Percentiles rank a stretch among this genome's conserved stretches.
Evolutionary conservation across 1,284 basidiomycete genomes (phyloP).

Genomic region (Papiliotrema laurentii): DNA sequence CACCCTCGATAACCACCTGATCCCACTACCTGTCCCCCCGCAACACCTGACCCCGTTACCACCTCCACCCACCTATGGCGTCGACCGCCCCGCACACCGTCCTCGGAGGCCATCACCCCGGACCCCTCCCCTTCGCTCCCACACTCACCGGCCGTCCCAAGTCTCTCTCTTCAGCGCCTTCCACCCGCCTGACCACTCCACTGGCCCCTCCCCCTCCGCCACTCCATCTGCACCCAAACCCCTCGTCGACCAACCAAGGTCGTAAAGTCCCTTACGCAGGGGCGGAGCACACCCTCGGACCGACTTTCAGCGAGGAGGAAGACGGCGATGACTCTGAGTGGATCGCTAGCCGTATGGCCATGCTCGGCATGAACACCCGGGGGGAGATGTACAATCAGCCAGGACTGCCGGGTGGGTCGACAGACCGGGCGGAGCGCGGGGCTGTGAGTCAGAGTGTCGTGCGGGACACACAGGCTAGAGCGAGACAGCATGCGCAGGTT

Average conservation of each 20-base stretch:
- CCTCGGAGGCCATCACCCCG: not conserved
- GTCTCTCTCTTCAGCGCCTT: not conserved
- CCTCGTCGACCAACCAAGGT: conserved; percentile 8
- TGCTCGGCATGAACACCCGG: conserved; percentile 24
- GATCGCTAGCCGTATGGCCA: conserved; percentile 39
- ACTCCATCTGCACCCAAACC: conserved; percentile 9
- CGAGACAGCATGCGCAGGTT: conserved; percentile 5
- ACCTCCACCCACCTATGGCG: not conserved
- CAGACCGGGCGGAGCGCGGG: too few species aligned
- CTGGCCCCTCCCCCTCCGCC: conserved; percentile 22
- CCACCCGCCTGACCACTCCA: conserved; percentile 12
- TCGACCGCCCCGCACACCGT: too few species aligned
- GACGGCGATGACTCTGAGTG: conserved; percentile 42
- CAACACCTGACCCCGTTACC: not conserved
- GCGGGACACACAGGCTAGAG: conserved; percentile 1
- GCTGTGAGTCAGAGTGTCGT: conserved; percentile 1
- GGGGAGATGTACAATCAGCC: conserved; percentile 12
- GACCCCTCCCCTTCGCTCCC: conserved; percentile 4
- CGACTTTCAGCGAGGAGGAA: conserved; percentile 41
- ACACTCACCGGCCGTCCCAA: not conserved
- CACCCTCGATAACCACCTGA: not conserved
- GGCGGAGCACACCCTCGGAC: conserved; percentile 38
- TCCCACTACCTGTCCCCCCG: not conserved
- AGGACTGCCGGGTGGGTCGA: too few species aligned
- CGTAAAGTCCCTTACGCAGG: conserved; percentile 22